These are phyloP conservation scores for Verticillium isaacii DNA, from an alignment of 2,329 filamentous ascomycete genomes.

Conservation along the genomic window DNA sequence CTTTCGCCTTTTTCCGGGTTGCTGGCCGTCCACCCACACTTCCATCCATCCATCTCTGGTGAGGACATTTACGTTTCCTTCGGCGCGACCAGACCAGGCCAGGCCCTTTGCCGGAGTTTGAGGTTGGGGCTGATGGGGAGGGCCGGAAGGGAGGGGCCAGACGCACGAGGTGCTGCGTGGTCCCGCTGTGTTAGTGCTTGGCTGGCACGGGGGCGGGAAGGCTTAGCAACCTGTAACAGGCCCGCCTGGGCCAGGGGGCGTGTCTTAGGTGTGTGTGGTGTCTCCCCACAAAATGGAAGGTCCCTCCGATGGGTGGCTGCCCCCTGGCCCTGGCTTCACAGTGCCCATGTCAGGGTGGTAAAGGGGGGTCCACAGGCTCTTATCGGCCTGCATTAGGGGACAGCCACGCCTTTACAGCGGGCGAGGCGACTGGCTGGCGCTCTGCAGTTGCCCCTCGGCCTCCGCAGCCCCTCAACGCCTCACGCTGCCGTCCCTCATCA, in stretches of 20 bases:
- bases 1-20: neutral
- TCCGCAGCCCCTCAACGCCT: neutral
- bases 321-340: neutral
- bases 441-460: neutral
- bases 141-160: neutral
- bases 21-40: neutral
- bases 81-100: neutral
- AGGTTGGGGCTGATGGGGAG: neutral
- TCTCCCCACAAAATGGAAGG: neutral
- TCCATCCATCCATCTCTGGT: neutral
- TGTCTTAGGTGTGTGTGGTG: neutral
- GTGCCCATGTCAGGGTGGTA: neutral
- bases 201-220: neutral
- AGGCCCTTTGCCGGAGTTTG: neutral
- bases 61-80: neutral
- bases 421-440: conserved; percentile 1
- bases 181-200: neutral
- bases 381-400: conserved; percentile 3
- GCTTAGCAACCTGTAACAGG: neutral
- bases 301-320: neutral
- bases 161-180: neutral
- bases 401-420: neutral
- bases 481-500: neutral
- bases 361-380: neutral
- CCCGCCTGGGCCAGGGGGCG: neutral